Conservation (phyloP, 176 grass and related monocot species). For the Dendrocalamus sinicus region DNA sequence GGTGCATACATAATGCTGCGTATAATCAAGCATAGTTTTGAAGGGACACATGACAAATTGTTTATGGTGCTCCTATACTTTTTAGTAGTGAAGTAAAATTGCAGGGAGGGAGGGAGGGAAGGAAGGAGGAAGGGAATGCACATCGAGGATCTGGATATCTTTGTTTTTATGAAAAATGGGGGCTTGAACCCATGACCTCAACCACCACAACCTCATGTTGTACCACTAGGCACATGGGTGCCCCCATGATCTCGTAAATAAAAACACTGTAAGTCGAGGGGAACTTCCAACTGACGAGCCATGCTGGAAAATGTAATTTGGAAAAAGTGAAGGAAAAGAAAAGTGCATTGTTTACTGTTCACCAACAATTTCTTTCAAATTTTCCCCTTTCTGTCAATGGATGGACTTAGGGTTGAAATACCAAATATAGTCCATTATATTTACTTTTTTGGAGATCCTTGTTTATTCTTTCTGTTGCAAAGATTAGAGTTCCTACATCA, state of each 20-base stretch:
- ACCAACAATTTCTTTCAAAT: too few relatives aligned
- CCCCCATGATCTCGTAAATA: not conserved
- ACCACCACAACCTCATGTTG: too few relatives aligned
- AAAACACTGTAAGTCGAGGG: not conserved
- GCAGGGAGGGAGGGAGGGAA: too few relatives aligned
- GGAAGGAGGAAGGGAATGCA: too few relatives aligned
- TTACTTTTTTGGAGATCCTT: not conserved
- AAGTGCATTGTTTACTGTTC: not conserved
- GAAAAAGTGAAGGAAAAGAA: not conserved
- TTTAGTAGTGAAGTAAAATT: conserved; percentile 22
- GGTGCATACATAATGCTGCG: not conserved
- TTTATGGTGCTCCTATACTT: not conserved
- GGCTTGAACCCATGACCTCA: too few relatives aligned
- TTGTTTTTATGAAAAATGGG: too few relatives aligned
- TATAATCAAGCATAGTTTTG: not conserved
- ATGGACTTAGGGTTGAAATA: not conserved
- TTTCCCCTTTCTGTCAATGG: not conserved
- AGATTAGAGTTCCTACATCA: not conserved
- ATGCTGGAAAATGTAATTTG: not conserved
- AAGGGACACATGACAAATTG: not conserved
- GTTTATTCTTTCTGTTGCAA: not conserved
- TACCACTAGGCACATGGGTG: too few relatives aligned
- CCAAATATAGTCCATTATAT: not conserved
- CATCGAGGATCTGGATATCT: too few relatives aligned
- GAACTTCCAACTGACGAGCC: not conserved